A percentile compares a stretch with the other conserved stretches of the same genome.
Evolutionary conservation across 164 flowering plant genomes (phyloP).

Genomic region (Buxus sempervirens): DNA sequence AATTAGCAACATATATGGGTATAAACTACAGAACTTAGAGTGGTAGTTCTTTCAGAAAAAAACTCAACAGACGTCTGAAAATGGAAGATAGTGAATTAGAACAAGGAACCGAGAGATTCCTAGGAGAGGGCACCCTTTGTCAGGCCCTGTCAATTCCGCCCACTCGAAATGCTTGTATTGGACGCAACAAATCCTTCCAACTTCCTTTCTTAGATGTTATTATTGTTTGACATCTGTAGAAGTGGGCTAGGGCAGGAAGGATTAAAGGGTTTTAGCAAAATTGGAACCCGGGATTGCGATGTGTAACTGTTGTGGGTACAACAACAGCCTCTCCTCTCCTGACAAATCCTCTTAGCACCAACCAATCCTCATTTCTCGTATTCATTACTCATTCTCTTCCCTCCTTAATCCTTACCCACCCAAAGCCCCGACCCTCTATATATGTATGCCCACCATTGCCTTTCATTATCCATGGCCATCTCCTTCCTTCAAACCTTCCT

Average conservation of each 20-base stretch:
- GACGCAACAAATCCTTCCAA: conserved; percentile 37
- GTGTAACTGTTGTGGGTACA: conserved; percentile 48
- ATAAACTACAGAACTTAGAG: no score
- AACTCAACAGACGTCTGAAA: no score
- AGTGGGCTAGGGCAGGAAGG: conserved; percentile 25
- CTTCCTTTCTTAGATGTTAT: conserved; percentile 21
- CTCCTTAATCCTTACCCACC: not conserved
- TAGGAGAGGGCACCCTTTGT: conserved; percentile 6
- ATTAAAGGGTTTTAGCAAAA: conserved; percentile 30
- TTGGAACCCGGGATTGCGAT: conserved; percentile 52
- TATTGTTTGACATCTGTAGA: conserved; percentile 20
- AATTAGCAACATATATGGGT: no score
- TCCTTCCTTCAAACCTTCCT: conserved; percentile 11
- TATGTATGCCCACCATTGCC: conserved; percentile 11
- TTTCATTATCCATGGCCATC: conserved; percentile 7
- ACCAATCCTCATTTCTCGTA: conserved; percentile 27
- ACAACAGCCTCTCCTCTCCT: not conserved
- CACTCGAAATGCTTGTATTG: conserved; percentile 30
- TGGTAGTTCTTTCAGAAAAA: no score
- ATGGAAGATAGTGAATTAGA: no score
- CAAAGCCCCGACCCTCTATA: conserved; percentile 1
- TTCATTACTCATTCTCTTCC: conserved; percentile 21
- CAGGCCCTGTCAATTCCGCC: conserved; percentile 25
- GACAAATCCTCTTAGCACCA: conserved; percentile 12
- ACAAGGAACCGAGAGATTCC: no score